These are phyloP conservation scores for Thermomyces lanuginosus DNA, from an alignment of 2,329 filamentous ascomycete species.

Conservation along the genomic window DNA sequence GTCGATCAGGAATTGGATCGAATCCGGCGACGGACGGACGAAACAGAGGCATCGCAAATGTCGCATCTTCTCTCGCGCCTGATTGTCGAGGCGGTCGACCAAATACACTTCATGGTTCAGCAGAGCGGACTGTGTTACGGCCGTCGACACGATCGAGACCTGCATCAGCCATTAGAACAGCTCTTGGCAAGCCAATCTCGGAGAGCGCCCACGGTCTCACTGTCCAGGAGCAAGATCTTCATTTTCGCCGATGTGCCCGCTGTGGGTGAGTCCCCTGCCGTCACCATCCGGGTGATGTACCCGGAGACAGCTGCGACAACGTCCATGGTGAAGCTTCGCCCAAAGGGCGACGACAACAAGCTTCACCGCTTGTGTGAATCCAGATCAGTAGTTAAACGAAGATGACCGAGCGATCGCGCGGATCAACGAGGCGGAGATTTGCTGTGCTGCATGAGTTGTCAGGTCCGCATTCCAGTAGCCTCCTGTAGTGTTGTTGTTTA, in stretches of 20 bases:
- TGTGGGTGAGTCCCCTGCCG: constrained; percentile 53
- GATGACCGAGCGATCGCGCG: no score
- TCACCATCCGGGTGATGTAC: constrained; percentile 94
- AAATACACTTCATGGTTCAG: constrained; percentile 96
- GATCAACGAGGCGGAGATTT: background rate
- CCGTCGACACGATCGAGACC: constrained; percentile 84
- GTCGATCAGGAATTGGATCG: constrained; percentile 85
- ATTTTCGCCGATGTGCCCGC: constrained; percentile 65
- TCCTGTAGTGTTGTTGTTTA: no score
- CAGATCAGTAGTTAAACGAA: no score
- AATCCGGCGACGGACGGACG: constrained; percentile 77
- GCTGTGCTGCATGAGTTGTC: background rate
- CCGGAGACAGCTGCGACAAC: constrained; percentile 81
- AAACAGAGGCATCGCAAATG: constrained; percentile 90
- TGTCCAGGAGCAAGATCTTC: constrained; percentile 91
- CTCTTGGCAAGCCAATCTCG: constrained; percentile 12
- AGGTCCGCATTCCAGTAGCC: no score
- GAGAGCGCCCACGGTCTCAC: constrained; percentile 61
- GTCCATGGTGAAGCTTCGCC: constrained; percentile 66
- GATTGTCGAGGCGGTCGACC: constrained; percentile 86
- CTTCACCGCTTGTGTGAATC: no score
- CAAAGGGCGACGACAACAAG: no score
- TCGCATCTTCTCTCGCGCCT: constrained; percentile 87
- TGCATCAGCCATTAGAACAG: constrained; percentile 19
- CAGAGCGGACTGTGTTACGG: constrained; percentile 85